Base-by-base conservation (phyloP, 2,329 filamentous ascomycete genomes). In the Pochonia chlamydosporia region DNA sequence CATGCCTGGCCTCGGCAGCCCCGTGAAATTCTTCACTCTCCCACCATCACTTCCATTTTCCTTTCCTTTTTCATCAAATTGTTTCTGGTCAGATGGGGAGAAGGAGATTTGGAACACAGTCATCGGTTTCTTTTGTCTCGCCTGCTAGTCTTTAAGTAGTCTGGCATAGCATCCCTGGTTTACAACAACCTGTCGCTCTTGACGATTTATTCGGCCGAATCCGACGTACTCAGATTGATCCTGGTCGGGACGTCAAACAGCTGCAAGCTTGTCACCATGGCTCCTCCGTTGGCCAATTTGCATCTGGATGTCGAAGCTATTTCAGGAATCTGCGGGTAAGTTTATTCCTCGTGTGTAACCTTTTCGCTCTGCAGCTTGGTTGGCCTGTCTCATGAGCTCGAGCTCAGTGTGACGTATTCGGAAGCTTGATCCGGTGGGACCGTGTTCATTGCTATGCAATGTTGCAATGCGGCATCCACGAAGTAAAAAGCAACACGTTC, bases 241-340 rank as follows among this genome's bases (percentile, higher is more conserved):
- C n/a, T n/a, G n/a, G n/a, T n/a, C n/a, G n/a, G n/a, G n/a, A n/a
- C n/a, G n/a, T n/a, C n/a, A n/a, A n/a, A n/a, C n/a, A n/a, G n/a
- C n/a, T n/a, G n/a, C n/a, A 26, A 30, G 11, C 20, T 28, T 16
- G 33, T 23, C 43, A 47, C 53, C 57, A 80, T 80, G 76, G 75
- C 72, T 43, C 78, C 78, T 43, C 76, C 78, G 4, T 76, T 76
- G 18, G 69, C 61, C 31, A 73, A 70, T n/a, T 64, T 81, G 52
- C 85, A 87, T 66, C 75, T 96, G 56, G 87, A 96, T 65, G 84
- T 96, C 50, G 88, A 93, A 63, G 90, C 91, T 51, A 83, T 96
- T 59, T 95, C 89, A 57, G 92, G 92, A 46, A 96, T 96, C 58
- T 90, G 86, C 69, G 92, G 86, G 85, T 87, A 67, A 59, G 80